Evolutionary conservation across 495 filamentous ascomycete species (phyloP).

Genomic region (Podospora australis): DNA sequence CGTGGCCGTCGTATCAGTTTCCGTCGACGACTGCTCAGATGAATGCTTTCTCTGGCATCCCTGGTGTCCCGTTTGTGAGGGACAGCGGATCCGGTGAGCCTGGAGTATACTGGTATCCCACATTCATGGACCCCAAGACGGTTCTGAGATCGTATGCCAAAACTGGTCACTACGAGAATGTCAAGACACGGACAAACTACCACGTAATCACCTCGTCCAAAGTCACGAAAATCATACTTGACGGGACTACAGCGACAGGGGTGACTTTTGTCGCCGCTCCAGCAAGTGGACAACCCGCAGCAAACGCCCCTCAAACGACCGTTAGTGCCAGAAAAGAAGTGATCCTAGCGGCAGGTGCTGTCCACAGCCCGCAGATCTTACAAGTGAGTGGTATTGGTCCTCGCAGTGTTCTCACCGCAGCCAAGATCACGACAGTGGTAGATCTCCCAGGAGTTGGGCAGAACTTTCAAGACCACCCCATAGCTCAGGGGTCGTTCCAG

Average conservation of each 20-base stretch:
- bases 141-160: conserved; percentile 36
- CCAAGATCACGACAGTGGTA: conserved; percentile 37
- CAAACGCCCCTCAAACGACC: conserved; percentile 4
- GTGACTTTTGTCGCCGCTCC: conserved; percentile 21
- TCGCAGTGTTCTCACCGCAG: conserved; percentile 30
- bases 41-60: conserved; percentile 33
- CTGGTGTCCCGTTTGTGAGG: conserved; percentile 33
- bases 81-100: conserved; percentile 36
- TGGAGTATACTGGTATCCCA: conserved; percentile 41
- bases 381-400: conserved; percentile 52
- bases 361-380: conserved; percentile 53
- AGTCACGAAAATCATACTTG: conserved; percentile 30
- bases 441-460: conserved; percentile 51
- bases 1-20: conserved; percentile 40
- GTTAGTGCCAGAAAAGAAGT: conserved; percentile 49
- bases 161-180: conserved; percentile 32
- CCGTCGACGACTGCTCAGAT: conserved; percentile 30
- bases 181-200: conserved; percentile 30
- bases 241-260: conserved; percentile 32
- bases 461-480: conserved; percentile 53
- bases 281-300: not conserved
- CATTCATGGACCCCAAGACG: conserved; percentile 36
- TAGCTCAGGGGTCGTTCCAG: conserved; percentile 24
- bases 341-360: conserved; percentile 51
- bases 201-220: conserved; percentile 34